Percentiles rank a stretch among this genome's conserved stretches.
phyloP scores from a whole-genome alignment of 2,329 filamentous ascomycete genomes.

The Aureobasidium musti region DNA sequence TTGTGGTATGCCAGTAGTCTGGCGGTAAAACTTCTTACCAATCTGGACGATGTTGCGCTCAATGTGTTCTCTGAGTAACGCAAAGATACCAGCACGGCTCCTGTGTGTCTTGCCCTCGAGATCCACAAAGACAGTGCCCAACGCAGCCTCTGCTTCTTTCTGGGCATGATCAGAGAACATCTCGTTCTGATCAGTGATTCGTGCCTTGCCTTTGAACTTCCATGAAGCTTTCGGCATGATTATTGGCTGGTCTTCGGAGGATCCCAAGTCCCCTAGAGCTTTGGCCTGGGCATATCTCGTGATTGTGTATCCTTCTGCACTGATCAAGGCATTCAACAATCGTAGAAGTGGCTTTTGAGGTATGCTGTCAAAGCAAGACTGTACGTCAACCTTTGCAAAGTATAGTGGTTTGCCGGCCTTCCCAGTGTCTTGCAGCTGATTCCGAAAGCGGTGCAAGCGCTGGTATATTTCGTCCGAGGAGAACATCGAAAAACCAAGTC shows the following conservation, averaged over 20 bases:
- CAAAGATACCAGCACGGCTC: constrained; percentile 61
- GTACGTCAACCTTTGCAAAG: constrained; percentile 91
- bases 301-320: constrained; percentile 67
- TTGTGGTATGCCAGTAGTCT: constrained; percentile 88
- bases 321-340: constrained; percentile 61
- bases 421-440: constrained; percentile 45
- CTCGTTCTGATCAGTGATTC: constrained; percentile 36
- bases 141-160: constrained; percentile 40
- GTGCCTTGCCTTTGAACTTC: constrained; percentile 48
- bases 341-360: constrained; percentile 73
- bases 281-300: constrained; percentile 73
- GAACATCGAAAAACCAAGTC: constrained; percentile 77
- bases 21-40: constrained; percentile 83
- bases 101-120: constrained; percentile 61
- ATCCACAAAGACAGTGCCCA: constrained; percentile 77
- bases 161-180: constrained; percentile 39
- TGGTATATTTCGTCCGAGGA: constrained; percentile 79
- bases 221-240: constrained; percentile 42
- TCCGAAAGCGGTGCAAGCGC: constrained; percentile 70
- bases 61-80: constrained; percentile 78
- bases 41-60: constrained; percentile 82
- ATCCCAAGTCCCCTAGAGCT: constrained; percentile 44
- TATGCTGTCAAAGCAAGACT: constrained; percentile 92
- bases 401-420: constrained; percentile 58
- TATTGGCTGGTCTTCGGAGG: constrained; percentile 40